Conservation (phyloP, 768 basidiomycete species). For the Tylopilus cervinicoccineus region DNA sequence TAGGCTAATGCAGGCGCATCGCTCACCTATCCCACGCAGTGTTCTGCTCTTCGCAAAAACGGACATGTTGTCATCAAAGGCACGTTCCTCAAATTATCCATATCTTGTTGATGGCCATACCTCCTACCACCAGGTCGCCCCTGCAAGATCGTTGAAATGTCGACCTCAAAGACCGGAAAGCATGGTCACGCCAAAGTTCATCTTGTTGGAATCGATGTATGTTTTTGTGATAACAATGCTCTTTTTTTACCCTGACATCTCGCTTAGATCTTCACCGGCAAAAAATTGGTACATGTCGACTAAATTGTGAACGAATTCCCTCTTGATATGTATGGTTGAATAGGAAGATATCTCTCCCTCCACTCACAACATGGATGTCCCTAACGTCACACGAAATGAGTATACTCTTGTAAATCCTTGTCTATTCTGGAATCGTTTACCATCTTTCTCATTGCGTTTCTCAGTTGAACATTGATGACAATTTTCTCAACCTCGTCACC, state of each 20-base stretch:
- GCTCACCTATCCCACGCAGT: conserved; percentile 83
- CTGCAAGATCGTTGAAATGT: conserved; percentile 99
- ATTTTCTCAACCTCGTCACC: conserved; percentile 92
- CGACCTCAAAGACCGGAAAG: conserved; percentile 99
- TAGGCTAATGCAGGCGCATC: conserved; percentile 76
- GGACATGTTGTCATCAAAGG: conserved; percentile 97
- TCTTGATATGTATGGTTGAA: conserved; percentile 14
- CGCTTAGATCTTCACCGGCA: conserved; percentile 92
- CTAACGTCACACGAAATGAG: conserved; percentile 87
- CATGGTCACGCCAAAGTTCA: conserved; percentile 99
- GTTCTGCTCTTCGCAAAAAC: conserved; percentile 92
- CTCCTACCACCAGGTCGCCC: conserved; percentile 57
- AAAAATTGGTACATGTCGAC: conserved; percentile 73
- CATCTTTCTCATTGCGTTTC: conserved; percentile 2
- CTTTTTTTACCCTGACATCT: conserved; percentile 3
- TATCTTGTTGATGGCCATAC: neutral
- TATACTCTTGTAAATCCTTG: conserved; percentile 69
- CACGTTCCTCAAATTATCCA: conserved; percentile 14
- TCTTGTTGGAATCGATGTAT: conserved; percentile 91
- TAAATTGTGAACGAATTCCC: neutral
- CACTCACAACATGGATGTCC: conserved; percentile 99
- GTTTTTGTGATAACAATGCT: conserved; percentile 30
- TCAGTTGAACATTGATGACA: conserved; percentile 88
- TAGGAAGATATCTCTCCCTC: conserved; percentile 94
- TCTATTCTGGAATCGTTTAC: conserved; percentile 1